Conservation (phyloP, 352 stramenopile species). For the Halophytophthora polymorphica region DNA sequence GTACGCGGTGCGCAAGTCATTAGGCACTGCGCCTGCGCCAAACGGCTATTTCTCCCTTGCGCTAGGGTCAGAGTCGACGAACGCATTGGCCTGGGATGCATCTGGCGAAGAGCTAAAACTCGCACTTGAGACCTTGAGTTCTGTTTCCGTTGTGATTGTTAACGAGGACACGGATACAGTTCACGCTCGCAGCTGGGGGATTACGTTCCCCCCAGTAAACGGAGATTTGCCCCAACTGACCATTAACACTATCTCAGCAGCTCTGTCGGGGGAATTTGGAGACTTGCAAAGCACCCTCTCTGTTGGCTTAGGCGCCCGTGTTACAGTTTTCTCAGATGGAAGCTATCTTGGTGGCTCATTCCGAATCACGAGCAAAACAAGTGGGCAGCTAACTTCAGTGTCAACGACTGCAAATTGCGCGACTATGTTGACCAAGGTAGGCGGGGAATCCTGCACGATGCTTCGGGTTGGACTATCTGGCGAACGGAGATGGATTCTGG, state of each 20-base stretch:
- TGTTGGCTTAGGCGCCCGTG: conserved; percentile 13
- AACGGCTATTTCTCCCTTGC: conserved; percentile 9
- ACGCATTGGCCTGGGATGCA: conserved; percentile 19
- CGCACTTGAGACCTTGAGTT: conserved; percentile 10
- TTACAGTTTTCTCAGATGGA: conserved; percentile 12
- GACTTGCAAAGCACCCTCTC: conserved; percentile 28
- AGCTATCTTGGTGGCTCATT: conserved; percentile 23
- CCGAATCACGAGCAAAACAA: conserved; percentile 19
- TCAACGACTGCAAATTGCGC: conserved; percentile 10
- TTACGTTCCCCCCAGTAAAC: conserved; percentile 28
- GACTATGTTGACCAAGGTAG: conserved; percentile 13
- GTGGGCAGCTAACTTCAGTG: conserved; percentile 7
- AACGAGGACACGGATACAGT: conserved; percentile 7
- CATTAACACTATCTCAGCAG: conserved; percentile 8
- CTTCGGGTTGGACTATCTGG: conserved; percentile 26
- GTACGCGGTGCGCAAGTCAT: background rate
- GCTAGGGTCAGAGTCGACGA: conserved; percentile 15
- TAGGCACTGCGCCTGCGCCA: conserved; percentile 3
- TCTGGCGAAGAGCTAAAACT: conserved; percentile 10
- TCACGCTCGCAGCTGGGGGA: conserved; percentile 8
- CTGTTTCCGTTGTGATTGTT: conserved; percentile 20
- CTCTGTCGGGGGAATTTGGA: conserved; percentile 11
- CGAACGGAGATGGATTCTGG: conserved; percentile 25
- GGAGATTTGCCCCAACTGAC: conserved; percentile 19
- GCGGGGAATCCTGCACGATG: conserved; percentile 18